phyloP scores from a whole-genome alignment of 2,329 filamentous ascomycete species.

The Aspergillus caelatus region DNA sequence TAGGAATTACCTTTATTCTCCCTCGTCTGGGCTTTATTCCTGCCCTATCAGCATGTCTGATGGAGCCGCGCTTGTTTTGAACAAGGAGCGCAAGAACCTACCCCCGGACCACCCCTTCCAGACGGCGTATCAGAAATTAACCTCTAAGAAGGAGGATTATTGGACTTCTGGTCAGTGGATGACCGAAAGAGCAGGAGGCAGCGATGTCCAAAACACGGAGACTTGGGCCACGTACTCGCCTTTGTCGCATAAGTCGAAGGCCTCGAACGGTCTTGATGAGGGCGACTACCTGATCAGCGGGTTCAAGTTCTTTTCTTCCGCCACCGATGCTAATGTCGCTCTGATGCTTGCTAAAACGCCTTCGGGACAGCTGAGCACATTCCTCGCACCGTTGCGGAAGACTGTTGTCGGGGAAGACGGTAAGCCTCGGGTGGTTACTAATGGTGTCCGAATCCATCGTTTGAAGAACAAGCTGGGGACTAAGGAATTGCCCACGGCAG shows the following conservation, averaged over 20 bases:
- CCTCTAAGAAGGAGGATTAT: slow-evolving; percentile 28
- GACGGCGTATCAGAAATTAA: slow-evolving; percentile 10
- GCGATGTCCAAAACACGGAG: slow-evolving; percentile 70
- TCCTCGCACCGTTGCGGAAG: slow-evolving; percentile 62
- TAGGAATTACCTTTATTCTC: slow-evolving; percentile 59
- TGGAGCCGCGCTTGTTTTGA: slow-evolving; percentile 40
- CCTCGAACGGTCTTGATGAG: slow-evolving; percentile 10
- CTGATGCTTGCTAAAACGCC: slow-evolving; percentile 65
- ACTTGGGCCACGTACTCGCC: slow-evolving; percentile 55
- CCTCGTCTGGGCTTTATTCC: slow-evolving; percentile 62
- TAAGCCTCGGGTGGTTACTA: slow-evolving; percentile 50
- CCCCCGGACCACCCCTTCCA: slow-evolving; percentile 14
- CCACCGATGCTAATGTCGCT: slow-evolving; percentile 66
- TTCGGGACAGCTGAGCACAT: slow-evolving; percentile 60
- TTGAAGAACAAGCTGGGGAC: slow-evolving; percentile 76
- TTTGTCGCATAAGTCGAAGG: slow-evolving; percentile 9
- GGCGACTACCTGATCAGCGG: slow-evolving; percentile 56
- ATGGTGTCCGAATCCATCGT: slow-evolving; percentile 68
- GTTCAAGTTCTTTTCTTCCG: slow-evolving; percentile 73
- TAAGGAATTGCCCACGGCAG: slow-evolving; percentile 69
- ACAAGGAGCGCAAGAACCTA: slow-evolving; percentile 18
- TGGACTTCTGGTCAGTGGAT: slow-evolving; percentile 81
- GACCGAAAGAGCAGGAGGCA: slow-evolving; percentile 71
- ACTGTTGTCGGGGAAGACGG: slow-evolving; percentile 4
- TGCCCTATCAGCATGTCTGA: slow-evolving; percentile 67